Evolutionary conservation across 2,329 filamentous ascomycete genomes (phyloP).

Genomic region (Ceratocystis cacaofunesta): DNA sequence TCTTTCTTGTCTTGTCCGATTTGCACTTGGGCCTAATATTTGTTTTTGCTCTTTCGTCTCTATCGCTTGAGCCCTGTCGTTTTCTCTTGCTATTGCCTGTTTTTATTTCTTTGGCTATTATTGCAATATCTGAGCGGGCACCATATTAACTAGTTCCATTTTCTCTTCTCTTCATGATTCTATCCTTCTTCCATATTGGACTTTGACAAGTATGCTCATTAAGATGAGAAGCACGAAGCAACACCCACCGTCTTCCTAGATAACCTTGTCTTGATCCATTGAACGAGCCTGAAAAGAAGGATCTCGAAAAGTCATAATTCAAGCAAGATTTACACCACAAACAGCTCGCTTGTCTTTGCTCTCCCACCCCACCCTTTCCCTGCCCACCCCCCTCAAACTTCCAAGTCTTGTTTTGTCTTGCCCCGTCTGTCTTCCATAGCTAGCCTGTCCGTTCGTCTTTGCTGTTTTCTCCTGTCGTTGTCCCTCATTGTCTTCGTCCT

Average conservation of each 20-base stretch:
- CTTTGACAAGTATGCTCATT: not conserved
- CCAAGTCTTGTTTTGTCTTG: not conserved
- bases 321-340: not conserved
- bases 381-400: not conserved
- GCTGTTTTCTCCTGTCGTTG: not conserved
- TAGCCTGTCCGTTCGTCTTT: not conserved
- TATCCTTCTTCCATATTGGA: not conserved
- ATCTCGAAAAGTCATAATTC: not conserved
- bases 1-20: not conserved
- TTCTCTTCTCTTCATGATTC: no score
- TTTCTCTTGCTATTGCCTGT: not conserved
- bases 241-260: not conserved
- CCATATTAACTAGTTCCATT: not conserved
- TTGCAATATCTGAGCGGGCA: no score
- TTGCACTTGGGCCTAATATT: not conserved
- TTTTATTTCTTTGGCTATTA: not conserved
- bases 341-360: not conserved
- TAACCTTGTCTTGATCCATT: slow-evolving; percentile 1
- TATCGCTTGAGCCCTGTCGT: not conserved
- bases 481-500: not conserved
- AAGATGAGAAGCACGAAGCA: not conserved
- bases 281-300: not conserved
- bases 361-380: not conserved
- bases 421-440: not conserved
- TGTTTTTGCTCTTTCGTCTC: not conserved